These are phyloP conservation scores for Penicillium waksmanii DNA, from an alignment of 495 filamentous ascomycete species.

Conservation along the genomic window DNA sequence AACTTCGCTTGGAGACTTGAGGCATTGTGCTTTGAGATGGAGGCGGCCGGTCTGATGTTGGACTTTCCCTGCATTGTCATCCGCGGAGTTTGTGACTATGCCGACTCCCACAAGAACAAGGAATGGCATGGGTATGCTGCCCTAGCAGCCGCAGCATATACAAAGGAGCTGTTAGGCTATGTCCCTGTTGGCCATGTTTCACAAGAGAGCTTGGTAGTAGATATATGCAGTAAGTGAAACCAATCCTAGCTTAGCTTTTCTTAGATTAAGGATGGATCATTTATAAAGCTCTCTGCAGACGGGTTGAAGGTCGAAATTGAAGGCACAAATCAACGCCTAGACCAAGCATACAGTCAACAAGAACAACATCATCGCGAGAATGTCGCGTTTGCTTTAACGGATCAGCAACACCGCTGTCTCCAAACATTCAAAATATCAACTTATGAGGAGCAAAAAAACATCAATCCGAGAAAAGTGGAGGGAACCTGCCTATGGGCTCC, in stretches of 20 bases:
- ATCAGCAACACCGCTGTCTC: conserved; percentile 30
- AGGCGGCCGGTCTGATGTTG: conserved; percentile 22
- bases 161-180: conserved; percentile 17
- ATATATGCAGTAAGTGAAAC: no score
- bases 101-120: conserved; percentile 42
- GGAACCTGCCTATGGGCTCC: conserved; percentile 35
- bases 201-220: not conserved
- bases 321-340: conserved; percentile 33
- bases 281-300: conserved; percentile 7
- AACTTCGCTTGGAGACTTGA: conserved; percentile 5
- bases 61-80: conserved; percentile 40
- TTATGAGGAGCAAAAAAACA: conserved; percentile 34
- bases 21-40: conserved; percentile 35
- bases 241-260: no score
- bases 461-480: conserved; percentile 28
- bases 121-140: conserved; percentile 40
- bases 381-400: conserved; percentile 14
- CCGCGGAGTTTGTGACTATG: conserved; percentile 40
- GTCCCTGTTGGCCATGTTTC: not conserved
- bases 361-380: conserved; percentile 20
- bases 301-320: conserved; percentile 21
- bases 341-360: conserved; percentile 21
- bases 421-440: conserved; percentile 30
- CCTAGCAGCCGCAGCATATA: conserved; percentile 33
- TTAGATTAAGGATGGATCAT: no score